Conservation (phyloP, 768 basidiomycete species). For the Crepidotus variabilis region DNA sequence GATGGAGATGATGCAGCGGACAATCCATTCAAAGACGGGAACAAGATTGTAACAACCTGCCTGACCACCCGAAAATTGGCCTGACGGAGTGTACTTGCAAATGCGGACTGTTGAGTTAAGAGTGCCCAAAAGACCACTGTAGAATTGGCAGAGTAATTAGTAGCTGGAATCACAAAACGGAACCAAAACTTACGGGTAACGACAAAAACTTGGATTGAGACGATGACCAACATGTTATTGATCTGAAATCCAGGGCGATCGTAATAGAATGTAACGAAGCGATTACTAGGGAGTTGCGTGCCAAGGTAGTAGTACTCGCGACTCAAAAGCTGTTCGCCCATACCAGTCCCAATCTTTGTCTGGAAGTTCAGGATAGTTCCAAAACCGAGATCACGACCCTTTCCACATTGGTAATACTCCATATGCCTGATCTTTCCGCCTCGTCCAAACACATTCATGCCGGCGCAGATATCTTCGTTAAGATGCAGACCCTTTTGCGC, state of each 20-base stretch:
- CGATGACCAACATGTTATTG: slow-evolving; percentile 98
- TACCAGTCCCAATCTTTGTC: slow-evolving; percentile 99
- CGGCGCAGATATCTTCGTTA: slow-evolving; percentile 99
- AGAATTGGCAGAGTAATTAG: slow-evolving; percentile 11
- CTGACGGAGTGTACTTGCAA: slow-evolving; percentile 73
- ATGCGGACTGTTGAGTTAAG: slow-evolving; percentile 77
- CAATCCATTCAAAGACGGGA: slow-evolving; percentile 94
- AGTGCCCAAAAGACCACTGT: slow-evolving; percentile 93
- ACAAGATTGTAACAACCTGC: slow-evolving; percentile 91
- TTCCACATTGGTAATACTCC: slow-evolving; percentile 99
- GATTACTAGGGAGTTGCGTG: slow-evolving; percentile 95
- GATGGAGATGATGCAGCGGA: slow-evolving; percentile 94
- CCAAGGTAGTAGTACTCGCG: slow-evolving; percentile 99
- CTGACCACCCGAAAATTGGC: slow-evolving; percentile 73
- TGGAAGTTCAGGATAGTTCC: slow-evolving; percentile 99
- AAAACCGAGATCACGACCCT: slow-evolving; percentile 97
- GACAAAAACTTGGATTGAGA: slow-evolving; percentile 95
- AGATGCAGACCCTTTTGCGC: slow-evolving; percentile 99
- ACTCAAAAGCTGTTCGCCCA: slow-evolving; percentile 99
- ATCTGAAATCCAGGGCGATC: slow-evolving; percentile 99
- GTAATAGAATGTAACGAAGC: slow-evolving; percentile 99
- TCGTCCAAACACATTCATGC: slow-evolving; percentile 97
- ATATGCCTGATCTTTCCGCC: slow-evolving; percentile 98
- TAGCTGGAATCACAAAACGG: slow-evolving; percentile 1
- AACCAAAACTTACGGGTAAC: slow-evolving; percentile 65